phyloP scores from a whole-genome alignment of 371 early-diverging fungal genomes.

The Mucor plumbeus region DNA sequence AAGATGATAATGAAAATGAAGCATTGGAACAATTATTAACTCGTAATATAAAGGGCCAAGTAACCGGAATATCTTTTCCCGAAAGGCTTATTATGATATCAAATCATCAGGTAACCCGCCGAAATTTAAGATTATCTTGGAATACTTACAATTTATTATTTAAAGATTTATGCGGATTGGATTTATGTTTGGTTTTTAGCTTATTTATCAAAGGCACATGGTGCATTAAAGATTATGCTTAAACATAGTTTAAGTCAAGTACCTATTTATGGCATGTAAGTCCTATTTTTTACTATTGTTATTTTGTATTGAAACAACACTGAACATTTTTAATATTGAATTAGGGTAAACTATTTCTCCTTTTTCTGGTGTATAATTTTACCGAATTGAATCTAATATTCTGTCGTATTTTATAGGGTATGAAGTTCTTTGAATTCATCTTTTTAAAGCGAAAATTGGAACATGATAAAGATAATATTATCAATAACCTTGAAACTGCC shows the following conservation, averaged over 20 bases:
- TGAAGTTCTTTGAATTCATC: conserved; percentile 88
- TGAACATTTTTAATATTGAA: conserved; percentile 3
- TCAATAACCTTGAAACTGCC: conserved; percentile 42
- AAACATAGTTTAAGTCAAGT: conserved; percentile 77
- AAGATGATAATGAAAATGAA: conserved; percentile 21
- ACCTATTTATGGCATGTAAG: conserved; percentile 85
- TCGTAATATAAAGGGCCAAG: conserved; percentile 36
- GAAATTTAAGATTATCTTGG: neutral
- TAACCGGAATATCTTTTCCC: conserved; percentile 51
- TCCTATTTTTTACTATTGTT: conserved; percentile 17
- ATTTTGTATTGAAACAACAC: neutral
- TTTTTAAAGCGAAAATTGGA: conserved; percentile 83
- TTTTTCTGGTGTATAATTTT: neutral
- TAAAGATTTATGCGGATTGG: conserved; percentile 87
- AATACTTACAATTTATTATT: neutral
- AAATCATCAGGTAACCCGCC: conserved; percentile 73
- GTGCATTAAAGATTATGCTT: conserved; percentile 82
- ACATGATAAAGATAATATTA: conserved; percentile 67
- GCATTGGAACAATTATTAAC: conserved; percentile 31
- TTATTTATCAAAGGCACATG: conserved; percentile 71
- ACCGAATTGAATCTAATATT: neutral
- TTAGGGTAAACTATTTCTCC: conserved; percentile 31
- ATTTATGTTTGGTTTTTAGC: conserved; percentile 84
- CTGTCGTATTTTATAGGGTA: conserved; percentile 62
- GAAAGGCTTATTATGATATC: conserved; percentile 65